Evolutionary conservation across 169 alveolate genomes (phyloP).

Genomic region (Plasmodium ovale): DNA sequence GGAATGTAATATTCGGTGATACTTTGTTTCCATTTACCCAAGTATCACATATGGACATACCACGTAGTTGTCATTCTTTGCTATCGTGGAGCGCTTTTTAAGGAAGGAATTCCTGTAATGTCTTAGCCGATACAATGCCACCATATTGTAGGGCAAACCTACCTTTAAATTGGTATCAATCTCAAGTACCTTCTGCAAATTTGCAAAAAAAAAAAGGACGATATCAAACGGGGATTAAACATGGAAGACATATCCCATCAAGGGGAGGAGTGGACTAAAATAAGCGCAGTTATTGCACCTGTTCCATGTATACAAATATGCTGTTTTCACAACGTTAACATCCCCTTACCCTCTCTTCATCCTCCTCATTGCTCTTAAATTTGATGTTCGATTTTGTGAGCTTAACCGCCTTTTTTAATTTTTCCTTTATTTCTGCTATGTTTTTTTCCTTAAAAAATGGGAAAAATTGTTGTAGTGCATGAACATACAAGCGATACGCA

Average conservation of each 20-base stretch:
- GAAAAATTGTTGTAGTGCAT: not conserved
- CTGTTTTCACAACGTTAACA: not conserved
- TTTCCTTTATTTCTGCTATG: conserved; percentile 51
- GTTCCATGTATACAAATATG: not conserved
- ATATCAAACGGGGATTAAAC: not conserved
- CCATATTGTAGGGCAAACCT: conserved; percentile 37
- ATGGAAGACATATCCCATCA: too few species aligned
- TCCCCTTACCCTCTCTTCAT: not conserved
- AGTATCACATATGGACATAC: conserved; percentile 1
- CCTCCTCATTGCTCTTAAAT: not conserved
- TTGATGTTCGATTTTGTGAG: conserved; percentile 37
- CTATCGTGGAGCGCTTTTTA: conserved; percentile 47
- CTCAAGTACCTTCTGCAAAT: conserved; percentile 13
- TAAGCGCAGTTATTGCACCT: too few species aligned
- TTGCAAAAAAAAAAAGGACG: not conserved
- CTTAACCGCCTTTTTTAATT: conserved; percentile 36
- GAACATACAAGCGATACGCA: not conserved
- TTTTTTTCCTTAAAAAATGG: conserved; percentile 42
- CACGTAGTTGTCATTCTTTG: conserved; percentile 53
- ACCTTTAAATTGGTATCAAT: conserved; percentile 23
- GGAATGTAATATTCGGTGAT: too few species aligned
- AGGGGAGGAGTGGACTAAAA: too few species aligned
- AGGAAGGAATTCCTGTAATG: conserved; percentile 34
- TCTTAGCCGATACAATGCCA: conserved; percentile 35
- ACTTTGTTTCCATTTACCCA: not conserved